A percentile compares a stretch with the other conserved stretches of the same genome.
These are phyloP conservation scores for Telopea speciosissima DNA, from an alignment of 177 flowering plant species.

Conservation along the genomic window DNA sequence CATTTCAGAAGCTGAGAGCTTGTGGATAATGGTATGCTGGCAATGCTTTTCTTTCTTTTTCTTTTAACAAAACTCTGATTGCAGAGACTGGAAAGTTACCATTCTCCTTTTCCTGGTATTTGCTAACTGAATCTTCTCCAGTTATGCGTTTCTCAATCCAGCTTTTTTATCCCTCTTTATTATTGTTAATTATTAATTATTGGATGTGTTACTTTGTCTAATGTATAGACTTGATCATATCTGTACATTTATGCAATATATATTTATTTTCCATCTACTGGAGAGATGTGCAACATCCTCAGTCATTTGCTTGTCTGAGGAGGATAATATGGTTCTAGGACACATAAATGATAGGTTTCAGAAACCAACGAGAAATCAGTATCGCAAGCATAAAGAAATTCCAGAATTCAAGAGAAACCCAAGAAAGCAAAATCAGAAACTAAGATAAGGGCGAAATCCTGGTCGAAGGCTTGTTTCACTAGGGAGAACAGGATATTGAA, in stretches of 20 bases:
- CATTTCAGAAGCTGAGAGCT: conserved; percentile 54
- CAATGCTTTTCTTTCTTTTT: not conserved
- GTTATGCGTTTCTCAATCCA: not conserved
- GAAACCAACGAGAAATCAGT: too few relatives aligned
- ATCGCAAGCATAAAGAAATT: too few relatives aligned
- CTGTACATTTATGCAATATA: not conserved
- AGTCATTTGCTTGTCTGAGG: not conserved
- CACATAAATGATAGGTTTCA: too few relatives aligned
- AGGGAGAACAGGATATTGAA: too few relatives aligned
- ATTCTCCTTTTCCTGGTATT: not conserved
- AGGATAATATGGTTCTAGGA: too few relatives aligned
- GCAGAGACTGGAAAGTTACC: not conserved
- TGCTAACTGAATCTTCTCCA: not conserved
- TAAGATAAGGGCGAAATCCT: too few relatives aligned
- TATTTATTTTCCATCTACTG: not conserved
- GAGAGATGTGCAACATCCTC: not conserved
- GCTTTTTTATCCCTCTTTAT: not conserved
- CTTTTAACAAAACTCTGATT: not conserved
- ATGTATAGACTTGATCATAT: not conserved
- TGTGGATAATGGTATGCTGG: conserved; percentile 82
- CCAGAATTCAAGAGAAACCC: too few relatives aligned
- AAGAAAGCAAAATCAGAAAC: too few relatives aligned
- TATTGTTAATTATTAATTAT: not conserved
- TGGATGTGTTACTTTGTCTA: not conserved
- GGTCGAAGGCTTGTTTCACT: too few relatives aligned